Conservation (phyloP, 768 basidiomycete genomes). For the Psilocybe cyanescens region DNA sequence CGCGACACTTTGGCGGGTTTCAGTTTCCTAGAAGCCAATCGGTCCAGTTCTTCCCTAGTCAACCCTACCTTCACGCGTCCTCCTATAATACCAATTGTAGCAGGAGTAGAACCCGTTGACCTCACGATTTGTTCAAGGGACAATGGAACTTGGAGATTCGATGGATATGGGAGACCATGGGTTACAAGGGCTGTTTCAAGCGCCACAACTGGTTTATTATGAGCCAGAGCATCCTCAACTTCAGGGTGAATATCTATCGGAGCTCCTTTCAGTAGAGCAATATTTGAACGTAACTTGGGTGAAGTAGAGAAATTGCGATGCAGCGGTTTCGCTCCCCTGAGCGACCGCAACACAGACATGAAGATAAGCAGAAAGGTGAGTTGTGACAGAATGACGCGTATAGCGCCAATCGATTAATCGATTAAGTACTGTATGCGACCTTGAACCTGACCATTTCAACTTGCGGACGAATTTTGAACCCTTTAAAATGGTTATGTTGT, state of each 20-base stretch:
- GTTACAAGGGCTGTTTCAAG: conserved; percentile 93
- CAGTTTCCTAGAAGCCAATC: conserved; percentile 57
- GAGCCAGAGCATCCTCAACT: conserved; percentile 76
- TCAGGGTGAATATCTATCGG: conserved; percentile 80
- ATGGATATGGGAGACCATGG: conserved; percentile 88
- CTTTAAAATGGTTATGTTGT: too few relatives aligned
- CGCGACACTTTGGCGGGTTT: conserved; percentile 73
- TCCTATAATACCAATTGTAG: conserved; percentile 84
- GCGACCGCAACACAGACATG: conserved; percentile 12
- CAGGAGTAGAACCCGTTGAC: conserved; percentile 78
- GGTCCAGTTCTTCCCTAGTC: conserved; percentile 61
- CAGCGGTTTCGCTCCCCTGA: not conserved
- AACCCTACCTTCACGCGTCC: conserved; percentile 91
- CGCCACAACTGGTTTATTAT: conserved; percentile 76
- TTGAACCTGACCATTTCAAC: too few relatives aligned
- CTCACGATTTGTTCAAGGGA: conserved; percentile 79
- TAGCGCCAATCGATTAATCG: too few relatives aligned
- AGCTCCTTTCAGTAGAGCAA: conserved; percentile 26
- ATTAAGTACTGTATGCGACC: too few relatives aligned
- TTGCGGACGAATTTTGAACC: too few relatives aligned
- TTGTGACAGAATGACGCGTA: not conserved
- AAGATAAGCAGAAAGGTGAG: not conserved
- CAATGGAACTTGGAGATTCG: conserved; percentile 70
- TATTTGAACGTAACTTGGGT: conserved; percentile 6
- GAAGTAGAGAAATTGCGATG: conserved; percentile 17